These are phyloP conservation scores for Coemansia sp. DNA, from an alignment of 192 early-diverging fungal species.

Conservation along the genomic window DNA sequence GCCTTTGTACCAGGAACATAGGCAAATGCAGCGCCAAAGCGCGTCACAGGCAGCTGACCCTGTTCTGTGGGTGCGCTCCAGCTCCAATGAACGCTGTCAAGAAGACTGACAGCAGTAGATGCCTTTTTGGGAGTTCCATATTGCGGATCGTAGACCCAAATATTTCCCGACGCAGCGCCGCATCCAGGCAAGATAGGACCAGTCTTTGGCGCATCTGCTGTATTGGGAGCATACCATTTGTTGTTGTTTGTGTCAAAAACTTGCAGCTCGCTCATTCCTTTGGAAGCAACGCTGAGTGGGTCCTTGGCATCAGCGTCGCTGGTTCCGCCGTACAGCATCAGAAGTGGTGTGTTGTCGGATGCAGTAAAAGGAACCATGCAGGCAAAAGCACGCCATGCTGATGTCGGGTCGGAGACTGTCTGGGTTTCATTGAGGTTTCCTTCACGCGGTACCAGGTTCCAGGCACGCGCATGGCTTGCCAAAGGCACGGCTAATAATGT, in stretches of 20 bases:
- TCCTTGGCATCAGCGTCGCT: conserved; percentile 22
- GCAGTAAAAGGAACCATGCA: conserved; percentile 53
- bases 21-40: conserved; percentile 46
- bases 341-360: conserved; percentile 32
- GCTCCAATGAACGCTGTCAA: conserved; percentile 56
- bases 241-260: conserved; percentile 47
- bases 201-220: conserved; percentile 36
- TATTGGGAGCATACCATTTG: conserved; percentile 50
- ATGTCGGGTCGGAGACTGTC: conserved; percentile 28
- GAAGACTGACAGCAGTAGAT: conserved; percentile 33
- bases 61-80: conserved; percentile 51
- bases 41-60: conserved; percentile 41
- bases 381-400: conserved; percentile 47
- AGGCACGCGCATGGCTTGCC: background rate
- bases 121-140: conserved; percentile 19
- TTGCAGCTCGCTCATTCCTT: conserved; percentile 28
- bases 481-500: background rate
- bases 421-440: conserved; percentile 40
- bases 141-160: conserved; percentile 47
- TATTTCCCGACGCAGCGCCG: conserved; percentile 31
- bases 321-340: conserved; percentile 56
- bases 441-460: conserved; percentile 15
- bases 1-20: conserved; percentile 24
- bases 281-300: conserved; percentile 29
- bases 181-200: conserved; percentile 51